A percentile compares a stretch with the other conserved stretches of the same genome.
phyloP scores from a whole-genome alignment of 306 rosid genomes.

The Lotus japonicus region DNA sequence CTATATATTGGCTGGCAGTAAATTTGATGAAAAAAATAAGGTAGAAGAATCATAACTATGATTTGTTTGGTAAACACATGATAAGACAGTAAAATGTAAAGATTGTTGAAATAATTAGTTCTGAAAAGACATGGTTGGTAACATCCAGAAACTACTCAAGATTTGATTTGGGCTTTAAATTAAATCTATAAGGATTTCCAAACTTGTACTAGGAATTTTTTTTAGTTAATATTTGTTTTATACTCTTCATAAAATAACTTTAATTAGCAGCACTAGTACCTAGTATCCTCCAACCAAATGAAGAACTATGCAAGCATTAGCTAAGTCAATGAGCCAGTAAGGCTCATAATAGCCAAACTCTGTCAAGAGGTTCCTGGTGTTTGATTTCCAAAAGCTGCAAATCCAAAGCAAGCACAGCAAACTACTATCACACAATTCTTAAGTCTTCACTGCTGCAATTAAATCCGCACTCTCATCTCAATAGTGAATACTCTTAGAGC shows the following conservation, averaged over 20 bases:
- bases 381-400: slow-evolving; percentile 73
- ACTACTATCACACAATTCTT: too few relatives aligned
- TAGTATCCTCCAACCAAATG: slow-evolving; percentile 91
- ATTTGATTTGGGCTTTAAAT: too few relatives aligned
- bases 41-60: background rate
- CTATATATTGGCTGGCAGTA: slow-evolving; percentile 54
- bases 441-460: too few relatives aligned
- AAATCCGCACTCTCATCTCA: too few relatives aligned
- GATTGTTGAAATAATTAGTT: background rate
- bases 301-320: slow-evolving; percentile 79
- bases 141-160: too few relatives aligned
- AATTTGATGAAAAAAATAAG: slow-evolving; percentile 34
- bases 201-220: too few relatives aligned
- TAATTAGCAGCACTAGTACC: slow-evolving; percentile 35
- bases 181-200: too few relatives aligned
- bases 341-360: slow-evolving; percentile 84
- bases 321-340: slow-evolving; percentile 76
- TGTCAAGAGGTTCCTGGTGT: slow-evolving; percentile 83
- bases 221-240: too few relatives aligned
- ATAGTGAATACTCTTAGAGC: too few relatives aligned
- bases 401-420: slow-evolving; percentile 82
- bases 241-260: too few relatives aligned
- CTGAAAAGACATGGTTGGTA: background rate
- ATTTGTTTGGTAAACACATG: background rate
- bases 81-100: background rate